These are phyloP conservation scores for Stromatinia cepivora DNA, from an alignment of 2,329 filamentous ascomycete species.

Conservation along the genomic window DNA sequence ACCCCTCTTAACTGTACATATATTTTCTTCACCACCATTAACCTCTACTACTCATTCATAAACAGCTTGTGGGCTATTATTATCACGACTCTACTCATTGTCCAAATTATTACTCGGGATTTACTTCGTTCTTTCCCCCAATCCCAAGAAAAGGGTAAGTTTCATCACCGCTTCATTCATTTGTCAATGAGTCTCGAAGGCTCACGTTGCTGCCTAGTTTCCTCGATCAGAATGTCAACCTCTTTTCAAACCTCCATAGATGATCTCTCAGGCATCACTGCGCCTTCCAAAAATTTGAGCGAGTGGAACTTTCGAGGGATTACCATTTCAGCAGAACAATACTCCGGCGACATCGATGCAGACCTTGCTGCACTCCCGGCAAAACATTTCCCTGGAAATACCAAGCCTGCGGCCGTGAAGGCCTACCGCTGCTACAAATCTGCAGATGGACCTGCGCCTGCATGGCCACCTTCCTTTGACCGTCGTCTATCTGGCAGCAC, in stretches of 20 bases:
- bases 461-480: background rate
- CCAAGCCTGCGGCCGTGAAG: background rate
- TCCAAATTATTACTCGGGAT: background rate
- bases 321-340: background rate
- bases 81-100: background rate
- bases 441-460: background rate
- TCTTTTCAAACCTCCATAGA: background rate
- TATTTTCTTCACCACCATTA: background rate
- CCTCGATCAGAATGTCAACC: background rate
- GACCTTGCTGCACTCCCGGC: background rate
- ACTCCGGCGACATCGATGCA: background rate
- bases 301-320: conserved; percentile 11
- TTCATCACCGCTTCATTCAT: conserved; percentile 4
- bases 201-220: background rate
- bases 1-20: background rate
- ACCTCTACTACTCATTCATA: background rate
- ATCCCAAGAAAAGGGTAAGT: background rate
- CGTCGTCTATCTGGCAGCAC: background rate
- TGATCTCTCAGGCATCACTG: conserved; percentile 1
- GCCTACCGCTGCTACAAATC: background rate
- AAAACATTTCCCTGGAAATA: no score
- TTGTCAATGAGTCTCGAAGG: background rate
- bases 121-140: background rate
- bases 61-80: background rate
- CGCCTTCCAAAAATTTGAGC: background rate